A percentile compares a stretch with the other conserved stretches of the same genome.
phyloP scores from a whole-genome alignment of 2,329 filamentous ascomycete genomes.

The Cercospora janseana region DNA sequence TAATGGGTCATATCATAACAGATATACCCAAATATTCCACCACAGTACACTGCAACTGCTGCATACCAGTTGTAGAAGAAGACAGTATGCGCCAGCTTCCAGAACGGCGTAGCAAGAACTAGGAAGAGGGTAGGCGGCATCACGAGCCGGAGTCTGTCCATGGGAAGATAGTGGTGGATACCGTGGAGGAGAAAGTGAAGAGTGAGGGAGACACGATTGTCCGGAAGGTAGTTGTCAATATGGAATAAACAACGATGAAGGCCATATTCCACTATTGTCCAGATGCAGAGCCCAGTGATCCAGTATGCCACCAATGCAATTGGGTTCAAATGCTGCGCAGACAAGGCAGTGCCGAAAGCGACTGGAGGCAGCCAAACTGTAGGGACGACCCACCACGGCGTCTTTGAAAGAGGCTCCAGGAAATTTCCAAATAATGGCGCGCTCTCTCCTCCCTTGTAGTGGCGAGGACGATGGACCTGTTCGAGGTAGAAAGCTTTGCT shows the following conservation, averaged over 20 bases:
- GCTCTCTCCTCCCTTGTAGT: constrained; percentile 90
- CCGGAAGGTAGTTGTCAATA: constrained; percentile 86
- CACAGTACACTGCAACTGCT: constrained; percentile 75
- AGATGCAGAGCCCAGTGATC: constrained; percentile 69
- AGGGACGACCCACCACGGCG: constrained; percentile 90
- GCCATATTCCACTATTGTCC: constrained; percentile 86
- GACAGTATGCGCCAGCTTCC: constrained; percentile 78
- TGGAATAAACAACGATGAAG: constrained; percentile 93
- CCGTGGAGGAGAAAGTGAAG: constrained; percentile 92
- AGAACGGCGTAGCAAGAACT: constrained; percentile 82
- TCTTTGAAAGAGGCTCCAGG: constrained; percentile 93
- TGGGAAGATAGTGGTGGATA: constrained; percentile 97
- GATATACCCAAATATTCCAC: constrained; percentile 91
- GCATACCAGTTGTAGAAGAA: constrained; percentile 85
- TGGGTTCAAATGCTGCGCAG: constrained; percentile 58
- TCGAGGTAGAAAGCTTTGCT: constrained; percentile 94
- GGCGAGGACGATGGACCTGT: constrained; percentile 90
- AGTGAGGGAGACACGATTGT: constrained; percentile 84
- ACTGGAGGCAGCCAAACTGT: constrained; percentile 80
- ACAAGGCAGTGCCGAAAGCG: constrained; percentile 67
- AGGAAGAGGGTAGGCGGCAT: constrained; percentile 93
- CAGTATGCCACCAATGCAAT: constrained; percentile 60
- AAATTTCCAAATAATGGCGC: constrained; percentile 97
- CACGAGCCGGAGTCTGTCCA: constrained; percentile 95
- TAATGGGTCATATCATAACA: constrained; percentile 98